Evolutionary conservation across 108 stramenopile genomes (phyloP), one percentile per base, ranked within the genome.

Genomic region (Cyclotella baltica): DNA sequence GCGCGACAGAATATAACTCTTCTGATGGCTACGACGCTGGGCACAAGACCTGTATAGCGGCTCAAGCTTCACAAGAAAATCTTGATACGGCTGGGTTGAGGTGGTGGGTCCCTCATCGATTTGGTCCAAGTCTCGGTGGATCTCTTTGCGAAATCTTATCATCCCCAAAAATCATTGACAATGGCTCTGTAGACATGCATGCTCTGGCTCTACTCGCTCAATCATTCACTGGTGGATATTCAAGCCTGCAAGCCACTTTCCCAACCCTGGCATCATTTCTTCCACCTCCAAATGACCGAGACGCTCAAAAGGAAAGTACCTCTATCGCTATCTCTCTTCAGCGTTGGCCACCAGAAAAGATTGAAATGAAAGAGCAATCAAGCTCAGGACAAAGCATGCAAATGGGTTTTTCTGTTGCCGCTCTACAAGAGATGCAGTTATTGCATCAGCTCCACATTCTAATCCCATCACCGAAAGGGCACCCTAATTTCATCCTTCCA

Each of bases 291-390:
- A 62, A 74, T 22, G 58, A 62, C 2, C 40, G 67, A 16, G 62
- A 52, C 31, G 61, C 33, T 27, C 35, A 76, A 52, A 82, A 88
- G 73, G 61, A 65, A 1, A 56, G 62, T 30, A 75, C 75, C 19
- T 88, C 78, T 47, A 80, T 90, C 58, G 89, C 92, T 11, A 88
- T 95, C 6, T 95, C 94, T 31, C 56, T 93, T 27, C 90, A 92
- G 67, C 88, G 90, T 22, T 95, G 94, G 94, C 94, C 94, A 11
- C 80, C 91, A n/a, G 90, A 92, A 52, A 95, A 95, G 72, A 83
- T 92, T 20, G 83, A 81, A 36, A 77, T 76, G 33, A 78, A 87
- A 40, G 94, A 95, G 70, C 78, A 84, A 57, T 72, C 70, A 13
- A 35, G 63, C 31, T 74, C 84, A 3, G 67, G 58, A 64, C 69